Evolutionary conservation across 306 rosid genomes (phyloP).

Genomic region (Prunus mongolica): DNA sequence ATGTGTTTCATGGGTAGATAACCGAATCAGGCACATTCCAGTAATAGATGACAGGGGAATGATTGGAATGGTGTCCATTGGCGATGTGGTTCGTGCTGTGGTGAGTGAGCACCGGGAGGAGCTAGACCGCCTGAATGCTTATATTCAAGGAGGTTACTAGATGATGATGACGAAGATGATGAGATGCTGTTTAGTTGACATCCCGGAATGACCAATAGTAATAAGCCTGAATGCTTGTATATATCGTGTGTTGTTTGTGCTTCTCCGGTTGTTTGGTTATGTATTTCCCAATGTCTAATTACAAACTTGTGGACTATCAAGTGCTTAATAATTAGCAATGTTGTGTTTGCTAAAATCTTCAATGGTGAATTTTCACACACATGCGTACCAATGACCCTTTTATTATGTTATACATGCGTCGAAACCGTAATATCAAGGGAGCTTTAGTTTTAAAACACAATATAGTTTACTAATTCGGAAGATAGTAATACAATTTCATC

Average conservation of each 20-base stretch:
- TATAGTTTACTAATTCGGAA: no score
- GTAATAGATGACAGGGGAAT: slow-evolving; percentile 64
- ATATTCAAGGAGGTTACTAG: slow-evolving; percentile 93
- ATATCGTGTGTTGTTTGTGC: slow-evolving; percentile 34
- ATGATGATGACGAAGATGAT: slow-evolving; percentile 37
- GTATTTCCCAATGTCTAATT: slow-evolving; percentile 12
- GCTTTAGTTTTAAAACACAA: no score
- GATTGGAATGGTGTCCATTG: slow-evolving; percentile 99
- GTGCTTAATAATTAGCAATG: slow-evolving; percentile 5
- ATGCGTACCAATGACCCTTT: no score
- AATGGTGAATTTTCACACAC: not conserved
- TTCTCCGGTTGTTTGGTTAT: slow-evolving; percentile 26
- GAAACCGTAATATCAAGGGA: no score
- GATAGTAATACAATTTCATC: no score
- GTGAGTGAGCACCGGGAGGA: slow-evolving; percentile 95
- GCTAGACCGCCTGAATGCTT: slow-evolving; percentile 92
- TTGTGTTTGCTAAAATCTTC: not conserved
- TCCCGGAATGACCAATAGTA: slow-evolving; percentile 28
- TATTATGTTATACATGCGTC: no score
- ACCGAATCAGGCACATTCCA: slow-evolving; percentile 98
- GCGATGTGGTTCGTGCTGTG: slow-evolving; percentile 97
- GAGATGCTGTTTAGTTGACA: slow-evolving; percentile 24
- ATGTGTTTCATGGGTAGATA: slow-evolving; percentile 44
- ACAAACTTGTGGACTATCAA: slow-evolving; percentile 4
- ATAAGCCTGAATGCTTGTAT: slow-evolving; percentile 56